Base-by-base conservation (phyloP, 768 basidiomycete species). In the Dioszegia aurantiaca region DNA sequence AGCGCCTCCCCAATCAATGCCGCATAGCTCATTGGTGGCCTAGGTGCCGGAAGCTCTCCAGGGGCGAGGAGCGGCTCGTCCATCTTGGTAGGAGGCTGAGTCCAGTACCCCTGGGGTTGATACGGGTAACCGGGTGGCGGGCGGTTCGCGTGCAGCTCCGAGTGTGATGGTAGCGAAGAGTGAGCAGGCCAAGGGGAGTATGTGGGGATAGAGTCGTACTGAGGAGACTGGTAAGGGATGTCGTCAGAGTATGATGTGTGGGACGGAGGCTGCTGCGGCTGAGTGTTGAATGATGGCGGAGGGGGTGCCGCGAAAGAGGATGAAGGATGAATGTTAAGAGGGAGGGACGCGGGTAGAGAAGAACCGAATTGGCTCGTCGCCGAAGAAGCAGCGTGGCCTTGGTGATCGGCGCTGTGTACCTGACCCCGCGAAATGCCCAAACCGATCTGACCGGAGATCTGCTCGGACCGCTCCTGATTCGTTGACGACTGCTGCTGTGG, bases 1-100 rank as follows among this genome's bases (percentile, higher is more conserved):
- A 77, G 39, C 21, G 72, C 73, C 59, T 73, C 70, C 45, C 75
- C 75, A 55, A 74, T 75, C 54, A 77, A 60, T 8, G 71, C 70
- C 26, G 73, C 70, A 55, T 74, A 77, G 3, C 70, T 68, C 63
- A 63, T 67, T 0, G 68, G 68, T 17, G 73, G 73, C 42, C 73
- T 39, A 21, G 70, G 69, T 2, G 72, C 69, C 23, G 69, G 69
- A 3, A 68, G 37, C 49, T 73, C 72, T n/a, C 72, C 72, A 14
- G 67, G 72, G 43, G 61, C 69, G 17, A 73, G 59, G 56, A 73
- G 68, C 5, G 72, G 72, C 48, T 70, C 72, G 28, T 66, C 62
- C 55, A 65, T 55, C 53, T 67, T 67, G 31, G 53, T 46, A 33
- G 56, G 63, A 16, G 47, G 31, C 23, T 40, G 37, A 36, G 51